Evolutionary conservation across 2,329 filamentous ascomycete species (phyloP), one percentile per base, ranked within the genome.

Genomic region (Calonectria pseudoturangicola): DNA sequence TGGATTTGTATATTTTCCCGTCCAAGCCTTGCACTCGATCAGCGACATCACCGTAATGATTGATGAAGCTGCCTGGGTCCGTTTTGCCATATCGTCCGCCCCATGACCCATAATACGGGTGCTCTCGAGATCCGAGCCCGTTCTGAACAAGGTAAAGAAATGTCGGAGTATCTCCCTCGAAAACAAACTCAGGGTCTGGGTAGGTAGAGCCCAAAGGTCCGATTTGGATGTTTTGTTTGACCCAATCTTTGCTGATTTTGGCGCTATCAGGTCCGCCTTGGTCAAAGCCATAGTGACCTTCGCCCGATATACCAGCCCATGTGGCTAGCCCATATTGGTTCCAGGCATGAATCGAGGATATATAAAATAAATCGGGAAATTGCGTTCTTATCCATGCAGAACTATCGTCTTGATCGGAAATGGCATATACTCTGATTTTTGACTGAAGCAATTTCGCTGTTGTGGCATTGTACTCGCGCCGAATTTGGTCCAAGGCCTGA

Each of bases 381-480:
- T 84, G 85, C 47, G 82, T 80, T 13, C 89, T 86, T 33, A 92
- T 87, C 89, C 89, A 91, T 0, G 85, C 80, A 0, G 88, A 88
- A 0, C 87, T 86, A 73, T 92, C 86, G 72, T 91, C 89, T 74
- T 91, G 89, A 73, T 91, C 90, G 6, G 88, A 90, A 70, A 91
- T 90, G 39, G 89, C 82, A 76, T 90, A 90, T 15, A 89, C 84
- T 18, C 88, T 83, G 2, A 90, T 76, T 70, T 86, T 87, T 2
- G 80, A 73, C 1, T 83, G 79, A 30, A 89, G 82, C 0, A 62
- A 66, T 0, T 81, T 78, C 1, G 84, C 78, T 0, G 86, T 83
- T 69, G 8, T 25, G 77, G 73, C 71, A 73, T 78, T 15, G 79
- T 36, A 30, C n/a, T 54, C 36, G 13, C 16, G 68, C 27, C 43